Evolutionary conservation across 73 alveolate genomes (phyloP).

Genomic region (Stentor roeselii): DNA sequence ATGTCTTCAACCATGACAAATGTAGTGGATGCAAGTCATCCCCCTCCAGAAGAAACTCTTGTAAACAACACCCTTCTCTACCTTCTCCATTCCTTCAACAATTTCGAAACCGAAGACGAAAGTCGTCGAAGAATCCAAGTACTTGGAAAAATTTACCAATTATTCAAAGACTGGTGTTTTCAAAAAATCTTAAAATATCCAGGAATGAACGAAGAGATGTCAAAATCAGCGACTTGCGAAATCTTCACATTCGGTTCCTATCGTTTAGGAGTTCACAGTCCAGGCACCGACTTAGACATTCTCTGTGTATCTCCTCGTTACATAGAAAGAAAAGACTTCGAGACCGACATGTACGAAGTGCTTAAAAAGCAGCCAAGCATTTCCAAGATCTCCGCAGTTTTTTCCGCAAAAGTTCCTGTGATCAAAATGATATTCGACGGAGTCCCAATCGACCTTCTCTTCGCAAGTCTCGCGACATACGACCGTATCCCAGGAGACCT

Average conservation of each 20-base stretch:
- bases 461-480: conserved; percentile 68
- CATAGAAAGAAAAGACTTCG: conserved; percentile 39
- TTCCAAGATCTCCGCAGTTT: conserved; percentile 61
- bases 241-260: conserved; percentile 96
- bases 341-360: conserved; percentile 63
- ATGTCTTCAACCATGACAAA: not conserved
- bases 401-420: conserved; percentile 79
- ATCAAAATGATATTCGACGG: conserved; percentile 72
- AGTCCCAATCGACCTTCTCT: conserved; percentile 82
- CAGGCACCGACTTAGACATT: conserved; percentile 95
- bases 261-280: conserved; percentile 92
- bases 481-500: conserved; percentile 66
- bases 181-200: conserved; percentile 18
- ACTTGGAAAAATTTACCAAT: conserved; percentile 14
- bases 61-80: not conserved
- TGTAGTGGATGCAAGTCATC: not conserved
- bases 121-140: not conserved
- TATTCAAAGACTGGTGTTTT: not conserved
- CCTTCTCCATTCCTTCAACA: not conserved
- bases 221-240: conserved; percentile 86
- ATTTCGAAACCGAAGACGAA: conserved; percentile 11
- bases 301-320: conserved; percentile 89
- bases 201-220: conserved; percentile 67
- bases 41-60: not conserved
- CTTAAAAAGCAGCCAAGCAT: conserved; percentile 58